phyloP scores from a whole-genome alignment of 345 rosid genomes.

The Salix exigua region DNA sequence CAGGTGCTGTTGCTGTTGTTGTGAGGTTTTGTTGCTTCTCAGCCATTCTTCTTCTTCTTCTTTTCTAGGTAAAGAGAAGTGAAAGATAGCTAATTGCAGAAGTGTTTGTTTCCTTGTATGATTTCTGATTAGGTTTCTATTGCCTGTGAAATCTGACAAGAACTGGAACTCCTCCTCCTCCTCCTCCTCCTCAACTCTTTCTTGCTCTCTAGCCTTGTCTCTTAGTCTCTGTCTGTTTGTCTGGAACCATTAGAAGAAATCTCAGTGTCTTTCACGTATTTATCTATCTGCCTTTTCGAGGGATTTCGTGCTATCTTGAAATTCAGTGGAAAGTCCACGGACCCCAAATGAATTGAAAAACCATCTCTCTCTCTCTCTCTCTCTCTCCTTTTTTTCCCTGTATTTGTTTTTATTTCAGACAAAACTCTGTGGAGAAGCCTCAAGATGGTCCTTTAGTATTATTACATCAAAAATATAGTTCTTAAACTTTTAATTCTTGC shows the following conservation, averaged over 20 bases:
- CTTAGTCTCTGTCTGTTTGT: too few species aligned
- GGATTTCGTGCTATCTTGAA: slow-evolving; percentile 25
- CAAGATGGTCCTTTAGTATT: neutral
- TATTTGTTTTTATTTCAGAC: too few species aligned
- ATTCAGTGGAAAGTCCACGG: slow-evolving; percentile 23
- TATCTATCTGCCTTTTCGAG: neutral
- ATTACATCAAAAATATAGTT: neutral
- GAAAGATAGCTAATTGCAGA: neutral
- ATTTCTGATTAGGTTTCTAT: too few species aligned
- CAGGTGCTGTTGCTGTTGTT: slow-evolving; percentile 27
- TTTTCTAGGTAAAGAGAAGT: neutral
- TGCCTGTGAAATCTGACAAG: too few species aligned
- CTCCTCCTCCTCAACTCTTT: too few species aligned
- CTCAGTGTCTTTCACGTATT: neutral
- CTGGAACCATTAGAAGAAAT: too few species aligned
- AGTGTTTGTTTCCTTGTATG: too few species aligned
- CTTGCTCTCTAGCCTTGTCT: too few species aligned
- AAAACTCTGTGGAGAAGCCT: neutral
- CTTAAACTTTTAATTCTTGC: neutral
- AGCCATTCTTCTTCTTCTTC: slow-evolving; percentile 35
- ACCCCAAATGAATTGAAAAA: neutral
- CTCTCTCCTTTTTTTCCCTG: too few species aligned
- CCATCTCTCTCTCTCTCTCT: too few species aligned
- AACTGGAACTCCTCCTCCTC: too few species aligned
- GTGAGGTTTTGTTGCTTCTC: slow-evolving; percentile 31